These are phyloP conservation scores for Trichoderma gracile DNA, from an alignment of 2,329 filamentous ascomycete species.

Conservation along the genomic window DNA sequence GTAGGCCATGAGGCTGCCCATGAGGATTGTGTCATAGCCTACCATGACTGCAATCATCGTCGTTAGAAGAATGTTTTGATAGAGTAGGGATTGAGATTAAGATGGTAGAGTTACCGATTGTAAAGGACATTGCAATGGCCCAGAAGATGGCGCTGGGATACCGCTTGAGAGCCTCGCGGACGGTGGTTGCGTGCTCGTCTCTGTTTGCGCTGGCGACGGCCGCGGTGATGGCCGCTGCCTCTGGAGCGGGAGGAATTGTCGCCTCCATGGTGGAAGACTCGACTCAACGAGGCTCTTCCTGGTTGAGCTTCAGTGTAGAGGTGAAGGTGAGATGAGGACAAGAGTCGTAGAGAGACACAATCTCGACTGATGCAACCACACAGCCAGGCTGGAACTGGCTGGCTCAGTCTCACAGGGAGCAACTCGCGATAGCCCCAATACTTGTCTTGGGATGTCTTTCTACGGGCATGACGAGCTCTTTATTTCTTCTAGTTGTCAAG, in stretches of 20 bases:
- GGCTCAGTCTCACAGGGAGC: neutral
- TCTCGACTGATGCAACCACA: too few relatives aligned
- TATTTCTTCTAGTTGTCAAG: too few relatives aligned
- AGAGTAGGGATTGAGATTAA: neutral
- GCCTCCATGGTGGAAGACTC: conserved; percentile 5
- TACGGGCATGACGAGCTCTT: neutral
- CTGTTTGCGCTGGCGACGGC: conserved; percentile 28
- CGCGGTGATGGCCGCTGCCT: conserved; percentile 16
- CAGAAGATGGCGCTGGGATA: conserved; percentile 38
- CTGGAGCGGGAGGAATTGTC: neutral
- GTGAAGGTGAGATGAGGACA: too few relatives aligned
- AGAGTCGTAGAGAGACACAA: neutral
- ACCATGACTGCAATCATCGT: conserved; percentile 38
- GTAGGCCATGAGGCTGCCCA: conserved; percentile 39
- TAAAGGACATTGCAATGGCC: conserved; percentile 34
- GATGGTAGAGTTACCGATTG: conserved; percentile 14
- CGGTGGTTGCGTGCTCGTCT: conserved; percentile 31
- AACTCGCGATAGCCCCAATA: neutral
- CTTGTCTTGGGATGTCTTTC: neutral
- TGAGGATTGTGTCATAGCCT: conserved; percentile 36
- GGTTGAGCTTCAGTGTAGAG: too few relatives aligned
- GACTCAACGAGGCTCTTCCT: too few relatives aligned
- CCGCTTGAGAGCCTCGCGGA: conserved; percentile 30
- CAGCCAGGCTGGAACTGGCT: neutral
- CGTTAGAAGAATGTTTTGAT: neutral